Evolutionary conservation across 1,284 basidiomycete genomes (phyloP).

Genomic region (Vanrija sp.): DNA sequence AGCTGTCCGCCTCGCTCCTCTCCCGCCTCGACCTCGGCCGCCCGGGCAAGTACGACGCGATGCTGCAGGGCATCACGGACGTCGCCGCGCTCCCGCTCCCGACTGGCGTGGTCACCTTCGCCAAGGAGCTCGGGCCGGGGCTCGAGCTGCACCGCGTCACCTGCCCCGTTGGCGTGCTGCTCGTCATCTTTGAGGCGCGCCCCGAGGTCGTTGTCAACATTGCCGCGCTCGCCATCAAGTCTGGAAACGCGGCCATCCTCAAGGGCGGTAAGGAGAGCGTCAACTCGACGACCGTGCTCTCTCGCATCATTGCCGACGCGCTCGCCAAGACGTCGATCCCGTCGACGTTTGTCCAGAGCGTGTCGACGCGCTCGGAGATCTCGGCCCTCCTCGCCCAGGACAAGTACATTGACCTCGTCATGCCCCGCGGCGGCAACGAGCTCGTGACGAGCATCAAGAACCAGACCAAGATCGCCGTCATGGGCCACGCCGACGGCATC

Average conservation of each 20-base stretch:
- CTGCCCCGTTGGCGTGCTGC: constrained; percentile 92
- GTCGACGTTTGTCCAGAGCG: constrained; percentile 77
- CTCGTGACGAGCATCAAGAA: constrained; percentile 87
- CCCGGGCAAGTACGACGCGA: constrained; percentile 87
- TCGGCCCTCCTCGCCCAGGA: constrained; percentile 80
- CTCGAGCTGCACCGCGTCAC: constrained; percentile 90
- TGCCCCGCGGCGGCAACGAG: constrained; percentile 89
- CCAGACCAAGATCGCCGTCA: constrained; percentile 87
- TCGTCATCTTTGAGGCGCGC: constrained; percentile 96
- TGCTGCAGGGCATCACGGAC: constrained; percentile 84
- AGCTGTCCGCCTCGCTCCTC: constrained; percentile 75
- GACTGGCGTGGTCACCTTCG: constrained; percentile 80
- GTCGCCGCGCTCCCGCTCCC: constrained; percentile 84
- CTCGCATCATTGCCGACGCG: constrained; percentile 73
- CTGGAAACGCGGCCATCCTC: constrained; percentile 91
- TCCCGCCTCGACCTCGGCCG: constrained; percentile 80
- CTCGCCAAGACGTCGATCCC: constrained; percentile 70
- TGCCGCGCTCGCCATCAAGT: constrained; percentile 92
- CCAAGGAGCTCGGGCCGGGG: constrained; percentile 76
- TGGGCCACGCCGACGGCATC: constrained; percentile 81
- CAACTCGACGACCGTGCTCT: constrained; percentile 68
- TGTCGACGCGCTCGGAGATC: constrained; percentile 90
- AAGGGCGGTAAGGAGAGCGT: constrained; percentile 96
- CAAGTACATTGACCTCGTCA: constrained; percentile 87
- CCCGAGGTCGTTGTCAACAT: constrained; percentile 99